Conservation (phyloP, 2,329 filamentous ascomycete species). For the Botrytis squamosa region DNA sequence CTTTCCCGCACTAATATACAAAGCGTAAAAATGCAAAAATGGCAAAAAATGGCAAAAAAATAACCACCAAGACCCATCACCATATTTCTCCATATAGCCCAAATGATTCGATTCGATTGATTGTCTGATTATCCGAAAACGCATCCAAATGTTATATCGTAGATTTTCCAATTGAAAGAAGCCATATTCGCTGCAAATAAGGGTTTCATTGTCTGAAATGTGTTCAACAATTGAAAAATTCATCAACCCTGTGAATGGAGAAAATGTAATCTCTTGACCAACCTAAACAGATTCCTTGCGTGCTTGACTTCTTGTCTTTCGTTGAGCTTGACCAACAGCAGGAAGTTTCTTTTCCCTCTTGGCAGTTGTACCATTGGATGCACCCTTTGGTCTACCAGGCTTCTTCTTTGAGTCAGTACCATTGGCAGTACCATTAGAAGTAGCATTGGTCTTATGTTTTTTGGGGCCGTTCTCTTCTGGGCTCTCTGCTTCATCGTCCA, state of each 20-base stretch:
- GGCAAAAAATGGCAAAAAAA: not conserved
- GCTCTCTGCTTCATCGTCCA: slow-evolving; percentile 25
- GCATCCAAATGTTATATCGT: not conserved
- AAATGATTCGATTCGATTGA: not conserved
- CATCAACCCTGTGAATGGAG: not conserved
- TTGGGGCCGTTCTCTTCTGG: slow-evolving; percentile 27
- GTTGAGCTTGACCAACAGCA: slow-evolving; percentile 31
- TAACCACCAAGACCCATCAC: not conserved
- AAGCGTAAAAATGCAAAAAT: not conserved
- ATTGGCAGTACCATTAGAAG: slow-evolving; percentile 20
- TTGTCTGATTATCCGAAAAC: not conserved
- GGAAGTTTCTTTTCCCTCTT: slow-evolving; percentile 38
- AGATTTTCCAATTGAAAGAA: not conserved
- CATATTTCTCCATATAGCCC: not conserved
- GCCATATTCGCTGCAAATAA: not conserved
- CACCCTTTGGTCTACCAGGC: slow-evolving; percentile 32
- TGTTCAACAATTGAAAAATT: not conserved
- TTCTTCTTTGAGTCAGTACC: slow-evolving; percentile 32
- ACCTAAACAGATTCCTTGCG: slow-evolving; percentile 1
- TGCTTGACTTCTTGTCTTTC: slow-evolving; percentile 37
- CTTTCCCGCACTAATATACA: not conserved
- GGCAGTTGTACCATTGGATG: not conserved
- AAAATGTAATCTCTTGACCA: not conserved
- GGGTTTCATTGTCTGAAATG: not conserved
- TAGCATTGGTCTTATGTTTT: slow-evolving; percentile 28